These are phyloP conservation scores for Ilex paraguariensis DNA, from an alignment of 305 asterid genomes.

Conservation along the genomic window DNA sequence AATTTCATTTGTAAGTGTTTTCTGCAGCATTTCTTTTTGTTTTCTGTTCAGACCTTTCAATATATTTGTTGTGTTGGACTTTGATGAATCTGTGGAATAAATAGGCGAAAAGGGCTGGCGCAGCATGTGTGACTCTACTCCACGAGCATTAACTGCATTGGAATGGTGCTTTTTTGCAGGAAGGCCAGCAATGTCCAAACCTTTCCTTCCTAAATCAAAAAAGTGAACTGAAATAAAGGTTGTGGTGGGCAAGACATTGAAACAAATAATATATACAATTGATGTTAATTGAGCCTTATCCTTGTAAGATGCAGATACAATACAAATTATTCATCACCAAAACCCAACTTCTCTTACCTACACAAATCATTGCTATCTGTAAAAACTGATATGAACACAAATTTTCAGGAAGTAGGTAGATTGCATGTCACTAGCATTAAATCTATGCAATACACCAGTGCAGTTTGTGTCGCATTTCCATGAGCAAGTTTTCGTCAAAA, in stretches of 20 bases:
- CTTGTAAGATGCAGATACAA: not conserved
- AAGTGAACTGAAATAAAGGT: not conserved
- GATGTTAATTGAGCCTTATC: not conserved
- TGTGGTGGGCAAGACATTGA: not conserved
- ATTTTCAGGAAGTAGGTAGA: too few relatives aligned
- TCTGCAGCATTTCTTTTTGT: conserved; percentile 51
- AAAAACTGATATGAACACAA: too few relatives aligned
- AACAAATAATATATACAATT: too few relatives aligned
- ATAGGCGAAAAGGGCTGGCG: conserved; percentile 96
- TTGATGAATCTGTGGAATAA: conserved; percentile 70
- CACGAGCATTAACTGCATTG: conserved; percentile 32
- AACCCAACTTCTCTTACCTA: not conserved
- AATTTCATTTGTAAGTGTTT: conserved; percentile 41
- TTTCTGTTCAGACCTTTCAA: conserved; percentile 59
- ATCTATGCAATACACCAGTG: too few relatives aligned
- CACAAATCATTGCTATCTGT: too few relatives aligned
- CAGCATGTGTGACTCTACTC: conserved; percentile 44
- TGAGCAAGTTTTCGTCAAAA: too few relatives aligned
- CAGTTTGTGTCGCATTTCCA: too few relatives aligned
- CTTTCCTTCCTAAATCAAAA: conserved; percentile 68
- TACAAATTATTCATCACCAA: not conserved
- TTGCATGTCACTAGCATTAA: too few relatives aligned
- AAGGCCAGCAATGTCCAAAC: conserved; percentile 73
- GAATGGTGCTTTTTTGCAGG: conserved; percentile 48
- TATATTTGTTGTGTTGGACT: conserved; percentile 47